These are phyloP conservation scores for Aspergillus brasiliensis DNA, from an alignment of 2,329 filamentous ascomycete genomes.

Conservation along the genomic window DNA sequence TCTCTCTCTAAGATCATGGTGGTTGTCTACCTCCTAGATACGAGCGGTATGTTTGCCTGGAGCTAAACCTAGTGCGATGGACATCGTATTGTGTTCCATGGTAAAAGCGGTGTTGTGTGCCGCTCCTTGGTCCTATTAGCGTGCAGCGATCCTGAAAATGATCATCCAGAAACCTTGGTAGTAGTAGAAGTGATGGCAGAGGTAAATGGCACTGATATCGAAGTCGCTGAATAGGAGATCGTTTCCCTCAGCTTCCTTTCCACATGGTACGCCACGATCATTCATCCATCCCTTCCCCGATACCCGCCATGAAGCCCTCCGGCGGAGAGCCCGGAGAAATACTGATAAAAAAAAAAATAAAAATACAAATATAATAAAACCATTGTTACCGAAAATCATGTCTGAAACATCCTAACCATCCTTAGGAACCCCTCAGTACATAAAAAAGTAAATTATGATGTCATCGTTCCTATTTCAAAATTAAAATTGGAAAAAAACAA, in stretches of 20 bases:
- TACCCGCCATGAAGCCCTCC: conserved; percentile 8
- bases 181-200: neutral
- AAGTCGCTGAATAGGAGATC: conserved; percentile 10
- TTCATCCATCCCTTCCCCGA: conserved; percentile 16
- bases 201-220: neutral
- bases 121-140: conserved; percentile 20
- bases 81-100: neutral
- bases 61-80: neutral
- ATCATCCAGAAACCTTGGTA: neutral
- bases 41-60: neutral
- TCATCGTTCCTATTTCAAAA: conserved; percentile 9
- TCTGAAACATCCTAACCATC: neutral
- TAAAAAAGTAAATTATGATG: conserved; percentile 12
- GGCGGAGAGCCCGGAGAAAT: too few relatives aligned
- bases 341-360: too few relatives aligned
- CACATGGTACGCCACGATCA: conserved; percentile 24
- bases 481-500: neutral
- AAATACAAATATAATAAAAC: too few relatives aligned
- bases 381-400: neutral
- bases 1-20: too few relatives aligned
- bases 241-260: conserved; percentile 12
- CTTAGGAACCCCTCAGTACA: neutral
- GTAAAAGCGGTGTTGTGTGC: conserved; percentile 19
- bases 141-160: conserved; percentile 13
- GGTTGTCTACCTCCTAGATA: neutral